A percentile compares a stretch with the other conserved stretches of the same genome.
Conservation (phyloP, 1,139 yeast species). For the Nakaseomyces nivariensis region DNA sequence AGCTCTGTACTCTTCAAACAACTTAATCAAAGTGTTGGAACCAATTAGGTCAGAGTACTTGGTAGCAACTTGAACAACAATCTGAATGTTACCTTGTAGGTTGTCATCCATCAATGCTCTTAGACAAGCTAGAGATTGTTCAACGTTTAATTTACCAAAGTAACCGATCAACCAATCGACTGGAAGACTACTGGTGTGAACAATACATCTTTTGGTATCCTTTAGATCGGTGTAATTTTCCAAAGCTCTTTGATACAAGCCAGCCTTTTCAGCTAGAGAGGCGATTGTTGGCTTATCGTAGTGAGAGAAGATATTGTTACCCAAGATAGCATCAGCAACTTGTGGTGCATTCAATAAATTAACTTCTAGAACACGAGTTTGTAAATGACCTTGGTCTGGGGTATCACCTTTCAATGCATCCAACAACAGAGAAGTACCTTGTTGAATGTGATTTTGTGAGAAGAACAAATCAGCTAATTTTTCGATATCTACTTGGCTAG, state of each 20-base stretch:
- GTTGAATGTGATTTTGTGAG: conserved; percentile 90
- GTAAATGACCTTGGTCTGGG: conserved; percentile 93
- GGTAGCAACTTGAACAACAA: conserved; percentile 92
- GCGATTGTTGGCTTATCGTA: conserved; percentile 93
- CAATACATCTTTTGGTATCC: conserved; percentile 90
- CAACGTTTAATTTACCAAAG: conserved; percentile 90
- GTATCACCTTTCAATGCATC: conserved; percentile 92
- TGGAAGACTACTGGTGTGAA: conserved; percentile 77
- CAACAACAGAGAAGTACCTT: conserved; percentile 95
- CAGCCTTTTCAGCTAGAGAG: conserved; percentile 85
- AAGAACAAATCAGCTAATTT: conserved; percentile 88
- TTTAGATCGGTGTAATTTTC: conserved; percentile 91
- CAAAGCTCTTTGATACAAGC: conserved; percentile 85
- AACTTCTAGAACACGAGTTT: conserved; percentile 87
- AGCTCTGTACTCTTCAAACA: conserved; percentile 89
- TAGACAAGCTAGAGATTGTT: conserved; percentile 82
- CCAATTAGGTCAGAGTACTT: conserved; percentile 93
- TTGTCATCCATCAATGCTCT: conserved; percentile 76
- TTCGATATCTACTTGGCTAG: conserved; percentile 67
- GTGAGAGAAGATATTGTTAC: conserved; percentile 91
- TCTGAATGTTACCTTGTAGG: conserved; percentile 81
- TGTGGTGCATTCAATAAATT: conserved; percentile 95
- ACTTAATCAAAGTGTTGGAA: conserved; percentile 68
- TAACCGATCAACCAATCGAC: conserved; percentile 89
- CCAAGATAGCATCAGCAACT: conserved; percentile 97